These are phyloP conservation scores for Neoscytalidium dimidiatum DNA, from an alignment of 2,329 filamentous ascomycete genomes.

Conservation along the genomic window DNA sequence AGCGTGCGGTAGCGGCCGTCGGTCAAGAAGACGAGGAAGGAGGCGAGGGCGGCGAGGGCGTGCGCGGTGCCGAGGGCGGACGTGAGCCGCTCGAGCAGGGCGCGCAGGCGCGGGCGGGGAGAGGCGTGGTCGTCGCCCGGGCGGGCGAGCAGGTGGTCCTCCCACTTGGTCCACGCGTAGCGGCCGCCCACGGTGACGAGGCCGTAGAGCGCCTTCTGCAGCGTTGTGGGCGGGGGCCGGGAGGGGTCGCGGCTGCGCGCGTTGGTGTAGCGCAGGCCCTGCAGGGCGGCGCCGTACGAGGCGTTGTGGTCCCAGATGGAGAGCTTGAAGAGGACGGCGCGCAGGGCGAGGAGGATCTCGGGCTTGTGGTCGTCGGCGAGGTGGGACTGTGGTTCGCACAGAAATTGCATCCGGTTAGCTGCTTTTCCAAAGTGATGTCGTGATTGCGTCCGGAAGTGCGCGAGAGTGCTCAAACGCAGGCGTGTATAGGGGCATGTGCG, in stretches of 20 bases:
- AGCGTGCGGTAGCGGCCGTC: slow-evolving; percentile 91
- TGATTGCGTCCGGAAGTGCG: neutral
- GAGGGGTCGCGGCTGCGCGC: slow-evolving; percentile 57
- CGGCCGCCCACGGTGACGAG: slow-evolving; percentile 81
- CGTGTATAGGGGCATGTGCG: neutral
- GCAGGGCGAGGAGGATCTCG: slow-evolving; percentile 77
- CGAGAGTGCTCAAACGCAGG: neutral
- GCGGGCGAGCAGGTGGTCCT: slow-evolving; percentile 76
- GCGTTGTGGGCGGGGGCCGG: slow-evolving; percentile 70
- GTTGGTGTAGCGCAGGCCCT: slow-evolving; percentile 89
- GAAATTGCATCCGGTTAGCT: neutral
- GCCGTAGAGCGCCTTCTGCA: slow-evolving; percentile 85
- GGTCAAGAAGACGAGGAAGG: slow-evolving; percentile 87
- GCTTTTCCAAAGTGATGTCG: neutral
- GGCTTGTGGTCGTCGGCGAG: slow-evolving; percentile 83
- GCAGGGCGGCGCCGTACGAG: slow-evolving; percentile 88
- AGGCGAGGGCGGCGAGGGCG: slow-evolving; percentile 77
- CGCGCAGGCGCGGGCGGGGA: slow-evolving; percentile 48
- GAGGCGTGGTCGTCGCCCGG: slow-evolving; percentile 68
- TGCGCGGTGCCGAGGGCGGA: slow-evolving; percentile 71
- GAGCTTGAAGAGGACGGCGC: slow-evolving; percentile 86
- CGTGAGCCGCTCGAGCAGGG: slow-evolving; percentile 73
- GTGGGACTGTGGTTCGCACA: slow-evolving; percentile 52
- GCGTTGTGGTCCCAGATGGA: slow-evolving; percentile 96
- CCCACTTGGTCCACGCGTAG: slow-evolving; percentile 92